Conservation (phyloP, 352 stramenopile genomes). For the Phytophthora capsici region DNA sequence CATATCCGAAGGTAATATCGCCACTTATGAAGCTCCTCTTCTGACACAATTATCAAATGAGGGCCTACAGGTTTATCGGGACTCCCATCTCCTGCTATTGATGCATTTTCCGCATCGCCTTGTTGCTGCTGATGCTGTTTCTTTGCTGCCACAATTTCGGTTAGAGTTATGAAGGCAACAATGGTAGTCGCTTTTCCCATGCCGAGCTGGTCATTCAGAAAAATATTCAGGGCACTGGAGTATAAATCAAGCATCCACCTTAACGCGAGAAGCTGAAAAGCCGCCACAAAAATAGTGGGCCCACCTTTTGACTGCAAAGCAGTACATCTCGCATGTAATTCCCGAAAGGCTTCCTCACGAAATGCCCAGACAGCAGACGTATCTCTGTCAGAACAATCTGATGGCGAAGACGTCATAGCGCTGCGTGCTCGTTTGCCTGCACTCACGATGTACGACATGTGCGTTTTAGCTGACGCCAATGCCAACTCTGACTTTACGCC, state of each 20-base stretch:
- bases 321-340: conserved; percentile 36
- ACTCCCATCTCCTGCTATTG: not conserved
- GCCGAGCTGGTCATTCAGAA: conserved; percentile 88
- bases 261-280: conserved; percentile 80
- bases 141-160: conserved; percentile 46
- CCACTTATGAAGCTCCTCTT: conserved; percentile 86
- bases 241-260: conserved; percentile 86
- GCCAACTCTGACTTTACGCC: conserved; percentile 17
- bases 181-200: conserved; percentile 87
- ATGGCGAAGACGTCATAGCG: conserved; percentile 42
- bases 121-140: conserved; percentile 16
- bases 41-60: conserved; percentile 80
- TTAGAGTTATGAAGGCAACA: conserved; percentile 71
- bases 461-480: conserved; percentile 31
- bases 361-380: conserved; percentile 21
- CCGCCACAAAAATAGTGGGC: conserved; percentile 56
- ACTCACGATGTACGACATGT: conserved; percentile 54
- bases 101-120: not conserved
- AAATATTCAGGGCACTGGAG: conserved; percentile 63
- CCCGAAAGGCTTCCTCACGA: conserved; percentile 34
- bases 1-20: conserved; percentile 68
- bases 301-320: conserved; percentile 33
- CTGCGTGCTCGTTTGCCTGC: conserved; percentile 55
- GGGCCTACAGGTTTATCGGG: conserved; percentile 33
- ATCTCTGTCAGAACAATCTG: conserved; percentile 7